phyloP scores from a whole-genome alignment of 305 asterid species.

The Rubia balearica region DNA sequence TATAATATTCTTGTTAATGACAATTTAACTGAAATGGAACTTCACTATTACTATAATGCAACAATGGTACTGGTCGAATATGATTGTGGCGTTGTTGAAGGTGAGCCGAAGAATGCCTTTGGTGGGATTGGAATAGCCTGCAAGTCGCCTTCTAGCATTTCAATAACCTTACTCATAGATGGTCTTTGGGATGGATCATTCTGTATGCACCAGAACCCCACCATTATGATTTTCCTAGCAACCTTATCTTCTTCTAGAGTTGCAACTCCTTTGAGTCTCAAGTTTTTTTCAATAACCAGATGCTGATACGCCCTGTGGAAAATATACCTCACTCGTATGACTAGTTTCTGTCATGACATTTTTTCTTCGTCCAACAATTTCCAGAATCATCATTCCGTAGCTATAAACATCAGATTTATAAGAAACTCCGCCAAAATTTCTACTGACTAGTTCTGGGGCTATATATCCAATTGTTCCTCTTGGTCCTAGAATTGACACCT shows the following conservation, averaged over 20 bases:
- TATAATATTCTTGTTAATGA: no score
- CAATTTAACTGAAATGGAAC: no score
- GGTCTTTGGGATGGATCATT: constrained; percentile 16
- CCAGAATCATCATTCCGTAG: constrained; percentile 45
- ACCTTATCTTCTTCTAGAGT: constrained; percentile 10
- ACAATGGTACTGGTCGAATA: constrained; percentile 15
- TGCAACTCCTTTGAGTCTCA: neutral
- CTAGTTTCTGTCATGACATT: constrained; percentile 7
- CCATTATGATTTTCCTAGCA: constrained; percentile 16
- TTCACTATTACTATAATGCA: neutral
- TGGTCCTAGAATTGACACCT: constrained; percentile 30
- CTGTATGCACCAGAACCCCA: constrained; percentile 28
- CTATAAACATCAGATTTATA: constrained; percentile 47
- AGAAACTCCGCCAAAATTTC: constrained; percentile 31
- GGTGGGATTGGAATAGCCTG: constrained; percentile 16
- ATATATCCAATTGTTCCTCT: constrained; percentile 45
- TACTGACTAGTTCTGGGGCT: constrained; percentile 38
- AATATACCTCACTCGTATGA: constrained; percentile 17
- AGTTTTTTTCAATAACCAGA: neutral
- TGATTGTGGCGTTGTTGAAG: constrained; percentile 10
- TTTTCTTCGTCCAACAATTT: constrained; percentile 27
- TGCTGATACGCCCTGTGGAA: constrained; percentile 29
- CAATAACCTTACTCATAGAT: constrained; percentile 17
- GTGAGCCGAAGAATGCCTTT: constrained; percentile 8
- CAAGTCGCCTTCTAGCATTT: constrained; percentile 22